phyloP scores from a whole-genome alignment of 108 stramenopile species.

The Mayamaea pseudoterrestris region DNA sequence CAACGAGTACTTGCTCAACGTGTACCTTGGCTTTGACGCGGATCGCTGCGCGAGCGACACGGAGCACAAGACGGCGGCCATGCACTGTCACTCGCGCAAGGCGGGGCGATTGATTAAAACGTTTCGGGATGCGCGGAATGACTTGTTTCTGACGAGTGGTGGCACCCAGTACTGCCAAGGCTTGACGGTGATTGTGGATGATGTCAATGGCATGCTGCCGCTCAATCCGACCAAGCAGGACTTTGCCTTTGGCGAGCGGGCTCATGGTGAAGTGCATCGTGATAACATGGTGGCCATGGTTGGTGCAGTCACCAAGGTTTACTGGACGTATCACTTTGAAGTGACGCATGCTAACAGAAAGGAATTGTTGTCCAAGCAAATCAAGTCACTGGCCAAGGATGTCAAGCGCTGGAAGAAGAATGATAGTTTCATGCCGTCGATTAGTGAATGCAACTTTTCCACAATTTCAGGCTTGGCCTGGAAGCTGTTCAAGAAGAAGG shows the following conservation, averaged over 20 bases:
- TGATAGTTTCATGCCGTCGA: no score
- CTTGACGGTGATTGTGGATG: conserved; percentile 50
- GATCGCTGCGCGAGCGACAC: background rate
- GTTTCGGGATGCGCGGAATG: conserved; percentile 27
- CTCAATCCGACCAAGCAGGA: conserved; percentile 65
- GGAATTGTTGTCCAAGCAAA: no score
- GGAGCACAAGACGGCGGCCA: background rate
- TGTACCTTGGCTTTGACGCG: conserved; percentile 11
- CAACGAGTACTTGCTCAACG: conserved; percentile 3
- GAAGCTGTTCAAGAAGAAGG: no score
- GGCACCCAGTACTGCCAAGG: conserved; percentile 45
- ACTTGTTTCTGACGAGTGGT: conserved; percentile 18
- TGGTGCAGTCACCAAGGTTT: background rate
- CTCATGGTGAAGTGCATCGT: background rate
- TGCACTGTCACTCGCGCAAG: conserved; percentile 41
- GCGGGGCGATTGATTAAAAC: conserved; percentile 37
- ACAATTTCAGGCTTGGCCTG: no score
- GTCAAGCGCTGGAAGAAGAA: no score
- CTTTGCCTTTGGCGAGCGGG: conserved; percentile 12
- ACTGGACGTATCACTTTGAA: background rate
- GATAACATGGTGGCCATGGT: background rate
- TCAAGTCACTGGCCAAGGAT: no score
- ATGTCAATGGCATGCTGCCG: conserved; percentile 35
- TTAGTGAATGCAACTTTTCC: no score
- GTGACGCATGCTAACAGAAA: background rate